Base-by-base conservation (phyloP, 805 yeast species). In the Candida vartiovaarae region DNA sequence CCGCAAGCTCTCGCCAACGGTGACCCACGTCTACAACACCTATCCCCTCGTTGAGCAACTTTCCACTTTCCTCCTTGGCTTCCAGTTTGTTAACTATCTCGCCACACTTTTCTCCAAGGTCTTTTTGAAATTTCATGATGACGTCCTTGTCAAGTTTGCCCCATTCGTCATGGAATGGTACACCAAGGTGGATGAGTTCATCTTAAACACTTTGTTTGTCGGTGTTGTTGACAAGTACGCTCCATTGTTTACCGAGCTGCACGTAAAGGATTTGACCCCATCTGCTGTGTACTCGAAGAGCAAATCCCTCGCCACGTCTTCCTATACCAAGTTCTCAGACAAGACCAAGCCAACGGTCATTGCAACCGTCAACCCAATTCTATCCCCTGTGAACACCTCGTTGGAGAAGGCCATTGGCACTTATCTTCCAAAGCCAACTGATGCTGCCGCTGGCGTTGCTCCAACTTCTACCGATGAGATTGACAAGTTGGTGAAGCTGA, bases 361-460 rank as follows among this genome's bases (percentile, higher is more conserved):
- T 26, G 39, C 46, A 28, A 36, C 47, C 4, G 49, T 46, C 27
- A 49, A 49, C 38, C 52, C 52, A 2, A 45, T 49, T 25, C 43
- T 49, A 6, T 47, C 50, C 36, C 52, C 52, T 24, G 49, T 49
- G 26, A 49, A 49, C 45, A 44, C 42, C 44, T 40, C 44, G 2
- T 28, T 49, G 23, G 52, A 49, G 34, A 27, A 40, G 8, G 50
- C 43, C 6, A 42, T 49, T 11, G 46, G 46, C 30, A 20, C 36
- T 8, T 49, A 49, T 42, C 43, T 49, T 5, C 52, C 52, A 37
- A 40, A 40, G 29, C 28, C 31, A 7, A 4, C 45, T 8, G 36
- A 39, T 7, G 24, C 44, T 20, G 15, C 40, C n/a, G 10, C 34
- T 1, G 10, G 43, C 4, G 7, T 42, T 5, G 23, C 34, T 5